Evolutionary conservation across 2,329 filamentous ascomycete species (phyloP), one percentile per base, ranked within the genome.

Genomic region (Daldinia sp.): DNA sequence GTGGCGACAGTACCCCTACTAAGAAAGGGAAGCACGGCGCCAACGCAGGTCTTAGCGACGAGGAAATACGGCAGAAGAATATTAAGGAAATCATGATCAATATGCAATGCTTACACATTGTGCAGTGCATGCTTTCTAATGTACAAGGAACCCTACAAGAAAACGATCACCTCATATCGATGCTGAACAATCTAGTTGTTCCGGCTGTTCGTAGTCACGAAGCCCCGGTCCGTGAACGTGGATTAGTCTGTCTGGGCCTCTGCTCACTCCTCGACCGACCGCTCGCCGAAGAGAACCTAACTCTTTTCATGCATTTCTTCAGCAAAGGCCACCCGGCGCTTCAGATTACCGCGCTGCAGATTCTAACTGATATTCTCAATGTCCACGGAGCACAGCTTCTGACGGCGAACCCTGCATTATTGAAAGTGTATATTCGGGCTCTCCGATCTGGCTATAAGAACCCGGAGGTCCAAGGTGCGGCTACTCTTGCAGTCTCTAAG

Each of bases 71-170:
- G 69, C 84, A 85, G 47, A 96, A 94, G 58, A 92, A 91, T 1
- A 87, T 97, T 68, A 89, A 87, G 68, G 93, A 97, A 78, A 95
- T 97, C 74, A 89, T 97, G 81, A 91, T 98, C 76, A 98, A 98
- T 81, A 94, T 97, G 87, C 98, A 98, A 79, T 98, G 95, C 77
- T 84, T 99, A 64, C 92, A 97, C 74, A 97, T 99, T 69, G 94
- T 96, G 23, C 93, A 97, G 77, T 98, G 93, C 82, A 97, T 98
- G 91, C 85, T 99, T 52, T 89, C 96, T 74, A 97, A 98, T 73
- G 92, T 99, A 8, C 85, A 91, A 54, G 92, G 93, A 63, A 91
- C 91, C 72, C 82, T 98, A 34, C 93, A 97, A 77, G 87, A 94
- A 69, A 97, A 97, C 75, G 89, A 91, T 59, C 90, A 96, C 73